These are phyloP conservation scores for Chaetomium sp. DNA, from an alignment of 2,329 filamentous ascomycete genomes.

Conservation along the genomic window DNA sequence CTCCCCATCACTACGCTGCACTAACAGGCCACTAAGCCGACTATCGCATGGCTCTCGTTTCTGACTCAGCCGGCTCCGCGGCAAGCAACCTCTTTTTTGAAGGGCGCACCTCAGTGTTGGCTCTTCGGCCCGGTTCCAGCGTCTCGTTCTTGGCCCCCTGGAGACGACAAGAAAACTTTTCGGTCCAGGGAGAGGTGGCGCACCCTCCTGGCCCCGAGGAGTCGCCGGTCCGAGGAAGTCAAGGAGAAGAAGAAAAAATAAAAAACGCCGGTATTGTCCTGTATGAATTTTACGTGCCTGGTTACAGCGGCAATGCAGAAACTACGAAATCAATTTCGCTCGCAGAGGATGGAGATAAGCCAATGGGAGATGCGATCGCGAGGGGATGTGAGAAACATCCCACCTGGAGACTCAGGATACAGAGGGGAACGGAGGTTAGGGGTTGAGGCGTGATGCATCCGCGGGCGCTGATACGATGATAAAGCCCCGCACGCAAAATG, in stretches of 20 bases:
- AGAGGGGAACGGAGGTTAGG: too few relatives aligned
- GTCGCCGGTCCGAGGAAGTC: background rate
- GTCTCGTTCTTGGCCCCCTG: background rate
- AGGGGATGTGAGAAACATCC: background rate
- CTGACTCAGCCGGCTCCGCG: conserved; percentile 9
- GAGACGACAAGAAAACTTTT: background rate
- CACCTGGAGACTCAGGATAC: background rate
- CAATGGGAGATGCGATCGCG: background rate
- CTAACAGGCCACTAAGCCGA: background rate
- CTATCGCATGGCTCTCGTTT: conserved; percentile 1
- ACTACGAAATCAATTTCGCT: background rate
- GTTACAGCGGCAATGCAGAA: background rate
- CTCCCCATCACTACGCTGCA: too few relatives aligned
- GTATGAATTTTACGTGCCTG: background rate
- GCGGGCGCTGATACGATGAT: conserved; percentile 8
- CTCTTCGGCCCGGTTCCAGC: conserved; percentile 14
- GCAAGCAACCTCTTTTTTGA: background rate
- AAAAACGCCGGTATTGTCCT: background rate
- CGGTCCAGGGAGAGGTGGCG: background rate
- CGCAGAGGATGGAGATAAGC: background rate
- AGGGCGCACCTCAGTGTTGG: conserved; percentile 5
- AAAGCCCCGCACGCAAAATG: conserved; percentile 4
- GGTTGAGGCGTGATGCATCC: conserved; percentile 8
- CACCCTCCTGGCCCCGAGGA: conserved; percentile 4
- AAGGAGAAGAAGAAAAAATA: background rate